These are phyloP conservation scores for Cyberlindnera maritima DNA, from an alignment of 805 yeast species.

Conservation along the genomic window DNA sequence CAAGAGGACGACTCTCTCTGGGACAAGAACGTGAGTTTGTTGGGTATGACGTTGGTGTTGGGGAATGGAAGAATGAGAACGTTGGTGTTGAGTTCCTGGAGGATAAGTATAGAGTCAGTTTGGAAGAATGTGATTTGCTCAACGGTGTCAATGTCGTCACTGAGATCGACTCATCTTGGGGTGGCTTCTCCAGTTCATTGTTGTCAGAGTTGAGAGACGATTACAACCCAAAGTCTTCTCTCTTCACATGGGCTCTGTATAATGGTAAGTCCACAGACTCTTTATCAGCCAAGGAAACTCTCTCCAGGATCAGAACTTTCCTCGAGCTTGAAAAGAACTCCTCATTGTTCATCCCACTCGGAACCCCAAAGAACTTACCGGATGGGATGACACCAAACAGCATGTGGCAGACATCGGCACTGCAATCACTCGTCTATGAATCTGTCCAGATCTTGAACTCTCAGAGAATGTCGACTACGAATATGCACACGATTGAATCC, in stretches of 20 bases:
- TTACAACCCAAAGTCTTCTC: conserved; percentile 48
- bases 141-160: conserved; percentile 68
- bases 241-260: conserved; percentile 47
- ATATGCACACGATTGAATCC: conserved; percentile 35
- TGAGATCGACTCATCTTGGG: conserved; percentile 82
- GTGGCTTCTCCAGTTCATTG: conserved; percentile 60
- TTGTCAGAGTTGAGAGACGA: conserved; percentile 66
- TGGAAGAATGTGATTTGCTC: conserved; percentile 76
- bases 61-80: conserved; percentile 47
- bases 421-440: conserved; percentile 43
- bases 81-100: conserved; percentile 53
- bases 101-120: conserved; percentile 49
- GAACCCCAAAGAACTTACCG: conserved; percentile 24
- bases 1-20: conserved; percentile 25
- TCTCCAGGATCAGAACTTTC: conserved; percentile 45
- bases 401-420: conserved; percentile 43
- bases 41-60: conserved; percentile 52
- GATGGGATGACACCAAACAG: conserved; percentile 15
- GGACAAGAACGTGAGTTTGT: conserved; percentile 41
- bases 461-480: conserved; percentile 27
- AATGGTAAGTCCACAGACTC: conserved; percentile 22
- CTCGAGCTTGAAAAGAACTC: conserved; percentile 45
- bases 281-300: conserved; percentile 16
- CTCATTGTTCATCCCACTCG: conserved; percentile 57
- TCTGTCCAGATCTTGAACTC: conserved; percentile 39